Conservation (phyloP, 2,329 filamentous ascomycete species). For the Fusarium piperis region DNA sequence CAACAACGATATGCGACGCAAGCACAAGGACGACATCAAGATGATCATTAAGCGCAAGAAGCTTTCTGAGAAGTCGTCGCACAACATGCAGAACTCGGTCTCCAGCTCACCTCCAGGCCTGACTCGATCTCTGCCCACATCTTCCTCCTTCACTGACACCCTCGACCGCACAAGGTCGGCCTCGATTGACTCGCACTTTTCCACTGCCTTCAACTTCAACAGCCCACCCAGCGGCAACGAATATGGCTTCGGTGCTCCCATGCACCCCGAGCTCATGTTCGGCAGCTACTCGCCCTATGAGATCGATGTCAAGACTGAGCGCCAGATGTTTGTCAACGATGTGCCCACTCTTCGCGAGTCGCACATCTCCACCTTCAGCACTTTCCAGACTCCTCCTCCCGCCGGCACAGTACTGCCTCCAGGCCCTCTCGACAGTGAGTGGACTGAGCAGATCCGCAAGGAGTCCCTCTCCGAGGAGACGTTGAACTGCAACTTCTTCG, state of each 20-base stretch:
- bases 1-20: constrained; percentile 84
- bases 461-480: constrained; percentile 74
- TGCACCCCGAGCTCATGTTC: constrained; percentile 70
- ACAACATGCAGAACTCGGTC: constrained; percentile 64
- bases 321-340: constrained; percentile 93
- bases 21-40: constrained; percentile 96
- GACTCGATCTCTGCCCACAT: constrained; percentile 83
- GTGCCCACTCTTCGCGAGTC: constrained; percentile 87
- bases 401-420: constrained; percentile 73
- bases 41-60: constrained; percentile 98
- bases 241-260: constrained; percentile 70
- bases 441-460: constrained; percentile 57
- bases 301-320: constrained; percentile 94
- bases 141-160: constrained; percentile 80
- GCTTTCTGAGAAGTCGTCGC: constrained; percentile 83
- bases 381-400: constrained; percentile 82
- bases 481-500: constrained; percentile 82
- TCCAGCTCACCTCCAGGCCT: constrained; percentile 76
- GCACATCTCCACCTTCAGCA: constrained; percentile 90
- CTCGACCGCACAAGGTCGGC: constrained; percentile 77
- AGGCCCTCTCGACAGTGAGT: constrained; percentile 71
- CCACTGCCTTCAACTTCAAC: constrained; percentile 78
- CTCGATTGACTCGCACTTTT: constrained; percentile 84
- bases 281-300: constrained; percentile 81
- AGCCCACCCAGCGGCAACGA: constrained; percentile 64